A percentile compares a stretch with the other conserved stretches of the same genome.
Conservation (phyloP, 257 asterid genomes). For the Nicotiana noctiflora region DNA sequence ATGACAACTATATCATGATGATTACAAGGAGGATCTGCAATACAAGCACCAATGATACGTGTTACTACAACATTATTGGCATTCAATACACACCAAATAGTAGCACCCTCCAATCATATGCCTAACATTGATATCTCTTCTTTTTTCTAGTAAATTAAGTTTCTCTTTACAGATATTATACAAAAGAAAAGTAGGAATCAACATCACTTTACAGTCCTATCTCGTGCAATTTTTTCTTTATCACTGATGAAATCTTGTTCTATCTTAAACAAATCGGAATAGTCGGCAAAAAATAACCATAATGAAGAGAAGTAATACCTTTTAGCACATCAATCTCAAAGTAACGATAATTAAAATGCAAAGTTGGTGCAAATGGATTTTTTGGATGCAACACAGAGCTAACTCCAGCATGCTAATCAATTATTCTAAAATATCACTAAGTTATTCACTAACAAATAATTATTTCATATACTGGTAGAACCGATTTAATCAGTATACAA, state of each 20-base stretch:
- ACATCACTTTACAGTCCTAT: too few relatives aligned
- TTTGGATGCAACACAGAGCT: slow-evolving; percentile 71
- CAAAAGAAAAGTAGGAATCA: neutral
- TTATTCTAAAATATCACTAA: too few relatives aligned
- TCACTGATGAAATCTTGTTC: neutral
- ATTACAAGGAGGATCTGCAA: neutral
- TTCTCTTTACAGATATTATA: neutral
- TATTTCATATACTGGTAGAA: too few relatives aligned
- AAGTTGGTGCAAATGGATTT: slow-evolving; percentile 93
- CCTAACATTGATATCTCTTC: neutral
- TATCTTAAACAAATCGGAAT: neutral
- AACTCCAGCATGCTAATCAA: too few relatives aligned
- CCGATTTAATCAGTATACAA: too few relatives aligned
- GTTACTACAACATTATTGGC: neutral
- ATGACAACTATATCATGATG: neutral
- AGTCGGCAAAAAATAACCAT: neutral
- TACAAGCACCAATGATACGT: neutral
- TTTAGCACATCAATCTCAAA: slow-evolving; percentile 91
- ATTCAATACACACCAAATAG: neutral
- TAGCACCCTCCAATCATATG: neutral
- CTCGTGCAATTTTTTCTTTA: neutral
- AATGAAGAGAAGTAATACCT: slow-evolving; percentile 34
- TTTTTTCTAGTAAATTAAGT: neutral
- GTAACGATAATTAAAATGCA: slow-evolving; percentile 91
- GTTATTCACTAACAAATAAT: too few relatives aligned